phyloP scores from a whole-genome alignment of 2,329 filamentous ascomycete genomes.

The Chaetomiaceae sp. region DNA sequence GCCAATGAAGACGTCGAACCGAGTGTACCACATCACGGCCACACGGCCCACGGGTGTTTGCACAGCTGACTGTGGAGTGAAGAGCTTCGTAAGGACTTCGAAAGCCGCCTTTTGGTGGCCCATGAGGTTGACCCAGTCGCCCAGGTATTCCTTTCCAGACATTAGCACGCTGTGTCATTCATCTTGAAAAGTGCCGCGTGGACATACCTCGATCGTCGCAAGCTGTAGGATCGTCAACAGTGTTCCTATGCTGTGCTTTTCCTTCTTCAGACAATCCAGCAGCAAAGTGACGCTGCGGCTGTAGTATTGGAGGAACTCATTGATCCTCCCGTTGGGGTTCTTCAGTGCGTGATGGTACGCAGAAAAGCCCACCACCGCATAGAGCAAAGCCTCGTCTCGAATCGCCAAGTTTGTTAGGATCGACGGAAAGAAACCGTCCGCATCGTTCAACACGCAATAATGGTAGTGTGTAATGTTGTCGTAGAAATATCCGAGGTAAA shows the following conservation, averaged over 20 bases:
- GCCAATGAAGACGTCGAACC: constrained; percentile 81
- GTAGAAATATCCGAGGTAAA: constrained; percentile 73
- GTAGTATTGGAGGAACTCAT: constrained; percentile 84
- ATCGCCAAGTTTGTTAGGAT: constrained; percentile 69
- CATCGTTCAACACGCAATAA: constrained; percentile 72
- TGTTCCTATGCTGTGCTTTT: constrained; percentile 67
- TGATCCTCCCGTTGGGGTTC: constrained; percentile 66
- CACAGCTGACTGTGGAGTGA: constrained; percentile 70
- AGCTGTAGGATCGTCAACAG: constrained; percentile 86
- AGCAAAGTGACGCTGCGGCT: constrained; percentile 80
- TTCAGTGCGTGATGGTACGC: constrained; percentile 78
- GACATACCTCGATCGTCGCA: constrained; percentile 78
- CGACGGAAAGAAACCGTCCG: constrained; percentile 67
- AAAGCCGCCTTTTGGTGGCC: constrained; percentile 89
- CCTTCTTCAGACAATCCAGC: constrained; percentile 64
- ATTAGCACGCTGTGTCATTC: too few relatives aligned
- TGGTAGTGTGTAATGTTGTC: constrained; percentile 76
- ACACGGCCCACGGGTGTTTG: constrained; percentile 66
- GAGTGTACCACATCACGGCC: constrained; percentile 81
- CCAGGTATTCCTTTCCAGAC: constrained; percentile 71
- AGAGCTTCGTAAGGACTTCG: constrained; percentile 72
- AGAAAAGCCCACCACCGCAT: constrained; percentile 82
- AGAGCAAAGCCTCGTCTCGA: constrained; percentile 71
- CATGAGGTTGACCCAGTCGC: constrained; percentile 91
- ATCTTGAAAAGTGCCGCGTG: too few relatives aligned